Evolutionary conservation across 805 yeast species (phyloP).

Genomic region (Schwanniomyces pseudopolymorphus): DNA sequence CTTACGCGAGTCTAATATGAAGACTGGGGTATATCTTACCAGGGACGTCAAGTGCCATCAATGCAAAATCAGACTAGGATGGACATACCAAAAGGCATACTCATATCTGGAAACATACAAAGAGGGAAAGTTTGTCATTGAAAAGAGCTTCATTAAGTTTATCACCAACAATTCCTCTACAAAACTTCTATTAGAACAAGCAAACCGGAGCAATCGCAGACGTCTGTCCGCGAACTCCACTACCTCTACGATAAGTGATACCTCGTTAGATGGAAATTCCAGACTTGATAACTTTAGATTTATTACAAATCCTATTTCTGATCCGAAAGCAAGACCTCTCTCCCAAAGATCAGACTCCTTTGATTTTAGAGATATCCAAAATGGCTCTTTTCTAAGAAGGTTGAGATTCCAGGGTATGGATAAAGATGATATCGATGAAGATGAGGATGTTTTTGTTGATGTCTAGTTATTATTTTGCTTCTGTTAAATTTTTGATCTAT

Average conservation of each 20-base stretch:
- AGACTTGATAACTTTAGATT: conserved; percentile 13
- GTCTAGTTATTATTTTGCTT: conserved; percentile 7
- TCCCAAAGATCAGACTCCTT: conserved; percentile 6
- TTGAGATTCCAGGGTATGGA: conserved; percentile 18
- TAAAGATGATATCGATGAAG: conserved; percentile 19
- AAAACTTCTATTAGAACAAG: conserved; percentile 31
- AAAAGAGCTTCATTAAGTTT: conserved; percentile 31
- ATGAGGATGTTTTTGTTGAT: conserved; percentile 20
- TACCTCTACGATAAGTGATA: conserved; percentile 3
- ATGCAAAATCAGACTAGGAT: conserved; percentile 35
- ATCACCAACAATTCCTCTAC: conserved; percentile 37
- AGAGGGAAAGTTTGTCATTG: conserved; percentile 47
- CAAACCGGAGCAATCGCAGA: conserved; percentile 17
- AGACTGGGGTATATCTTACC: conserved; percentile 38
- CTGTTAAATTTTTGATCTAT: neutral
- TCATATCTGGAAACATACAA: conserved; percentile 36
- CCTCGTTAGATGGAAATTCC: conserved; percentile 3
- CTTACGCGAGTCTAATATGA: conserved; percentile 36
- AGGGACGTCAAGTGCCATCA: conserved; percentile 40
- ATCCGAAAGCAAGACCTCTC: neutral
- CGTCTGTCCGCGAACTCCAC: conserved; percentile 11
- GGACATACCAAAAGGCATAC: conserved; percentile 41
- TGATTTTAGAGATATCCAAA: conserved; percentile 9
- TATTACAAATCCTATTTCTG: conserved; percentile 4
- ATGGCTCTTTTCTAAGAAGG: conserved; percentile 10